phyloP scores from a whole-genome alignment of 2,329 filamentous ascomycete genomes.

The Aspergillus carbonarius region DNA sequence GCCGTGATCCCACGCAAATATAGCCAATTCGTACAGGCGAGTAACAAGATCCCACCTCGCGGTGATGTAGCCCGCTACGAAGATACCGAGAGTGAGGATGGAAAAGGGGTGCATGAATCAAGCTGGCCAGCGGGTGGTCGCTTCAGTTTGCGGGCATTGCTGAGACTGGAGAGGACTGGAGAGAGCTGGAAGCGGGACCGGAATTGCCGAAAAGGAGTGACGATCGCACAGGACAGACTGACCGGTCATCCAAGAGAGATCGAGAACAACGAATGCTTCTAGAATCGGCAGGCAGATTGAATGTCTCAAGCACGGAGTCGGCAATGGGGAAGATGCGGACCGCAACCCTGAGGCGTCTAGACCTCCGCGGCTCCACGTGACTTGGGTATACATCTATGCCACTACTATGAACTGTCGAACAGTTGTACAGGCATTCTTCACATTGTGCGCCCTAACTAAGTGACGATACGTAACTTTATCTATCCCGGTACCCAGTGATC shows the following conservation, averaged over 20 bases:
- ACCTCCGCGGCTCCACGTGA: slow-evolving; percentile 14
- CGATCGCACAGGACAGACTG: not conserved
- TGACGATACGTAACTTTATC: not conserved
- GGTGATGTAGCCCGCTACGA: slow-evolving; percentile 99
- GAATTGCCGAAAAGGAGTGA: slow-evolving; percentile 2
- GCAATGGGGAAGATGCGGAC: not conserved
- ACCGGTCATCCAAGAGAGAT: not conserved
- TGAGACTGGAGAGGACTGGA: slow-evolving; percentile 9
- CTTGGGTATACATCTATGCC: not conserved
- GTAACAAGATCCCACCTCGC: slow-evolving; percentile 98
- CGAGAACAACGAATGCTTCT: not conserved
- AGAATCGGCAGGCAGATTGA: not conserved
- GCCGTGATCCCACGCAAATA: slow-evolving; percentile 98
- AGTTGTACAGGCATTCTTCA: not conserved
- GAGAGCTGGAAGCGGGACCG: not conserved
- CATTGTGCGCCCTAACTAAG: not conserved
- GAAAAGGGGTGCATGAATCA: slow-evolving; percentile 93
- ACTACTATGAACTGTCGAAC: not conserved
- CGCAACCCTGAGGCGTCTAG: slow-evolving; percentile 7
- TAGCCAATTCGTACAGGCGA: slow-evolving; percentile 90
- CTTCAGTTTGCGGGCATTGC: slow-evolving; percentile 35
- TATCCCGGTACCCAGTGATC: not conserved
- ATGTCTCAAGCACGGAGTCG: not conserved
- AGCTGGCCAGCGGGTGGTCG: slow-evolving; percentile 25
- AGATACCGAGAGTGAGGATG: slow-evolving; percentile 91